These are phyloP conservation scores for Populus davidiana DNA, from an alignment of 345 rosid species.

Conservation along the genomic window DNA sequence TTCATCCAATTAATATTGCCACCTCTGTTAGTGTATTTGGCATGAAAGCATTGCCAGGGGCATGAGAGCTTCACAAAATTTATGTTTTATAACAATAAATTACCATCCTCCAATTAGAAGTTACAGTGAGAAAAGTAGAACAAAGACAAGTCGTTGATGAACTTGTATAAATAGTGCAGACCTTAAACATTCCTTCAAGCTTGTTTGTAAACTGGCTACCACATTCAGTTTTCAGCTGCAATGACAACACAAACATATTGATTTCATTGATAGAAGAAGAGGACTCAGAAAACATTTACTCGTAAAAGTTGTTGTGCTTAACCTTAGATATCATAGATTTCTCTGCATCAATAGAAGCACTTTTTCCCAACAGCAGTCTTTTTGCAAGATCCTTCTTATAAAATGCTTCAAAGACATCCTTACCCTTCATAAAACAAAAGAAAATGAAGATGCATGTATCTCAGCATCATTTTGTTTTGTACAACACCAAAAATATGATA, in stretches of 20 bases:
- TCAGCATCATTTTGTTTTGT: constrained; percentile 18
- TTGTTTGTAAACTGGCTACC: constrained; percentile 98
- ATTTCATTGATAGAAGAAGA: constrained; percentile 2
- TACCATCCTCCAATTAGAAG: neutral
- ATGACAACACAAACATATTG: constrained; percentile 26
- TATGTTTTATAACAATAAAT: neutral
- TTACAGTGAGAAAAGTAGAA: neutral
- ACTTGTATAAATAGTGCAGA: constrained; percentile 17
- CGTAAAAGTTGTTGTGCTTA: neutral
- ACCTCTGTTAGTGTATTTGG: neutral
- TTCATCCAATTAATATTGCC: neutral
- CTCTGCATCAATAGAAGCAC: constrained; percentile 99
- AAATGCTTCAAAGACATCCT: constrained; percentile 97
- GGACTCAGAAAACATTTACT: neutral
- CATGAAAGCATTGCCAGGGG: neutral
- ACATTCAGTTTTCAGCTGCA: constrained; percentile 97
- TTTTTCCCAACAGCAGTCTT: constrained; percentile 87
- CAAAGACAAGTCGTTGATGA: neutral
- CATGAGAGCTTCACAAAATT: neutral
- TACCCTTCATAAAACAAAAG: constrained; percentile 51
- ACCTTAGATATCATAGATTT: constrained; percentile 99
- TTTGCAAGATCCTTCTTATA: constrained; percentile 99
- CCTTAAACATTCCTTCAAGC: constrained; percentile 99
- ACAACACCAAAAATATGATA: neutral
- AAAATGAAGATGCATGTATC: neutral